A percentile compares a stretch with the other conserved stretches of the same genome.
These are phyloP conservation scores for Dentipellis fragilis DNA, from an alignment of 768 basidiomycete genomes.

Conservation along the genomic window DNA sequence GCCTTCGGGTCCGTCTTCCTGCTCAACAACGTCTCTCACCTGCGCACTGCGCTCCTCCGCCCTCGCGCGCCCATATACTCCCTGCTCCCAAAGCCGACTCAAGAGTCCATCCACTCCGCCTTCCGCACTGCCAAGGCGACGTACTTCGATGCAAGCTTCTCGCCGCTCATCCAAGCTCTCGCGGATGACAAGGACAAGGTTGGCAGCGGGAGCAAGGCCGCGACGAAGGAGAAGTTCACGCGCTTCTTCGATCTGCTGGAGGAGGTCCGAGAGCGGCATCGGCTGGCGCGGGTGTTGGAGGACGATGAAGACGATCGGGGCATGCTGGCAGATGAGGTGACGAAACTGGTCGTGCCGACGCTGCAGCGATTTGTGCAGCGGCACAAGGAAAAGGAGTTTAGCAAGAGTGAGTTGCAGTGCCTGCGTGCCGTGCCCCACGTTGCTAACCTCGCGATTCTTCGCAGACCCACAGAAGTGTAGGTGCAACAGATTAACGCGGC, in stretches of 20 bases:
- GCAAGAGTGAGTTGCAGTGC: constrained; percentile 50
- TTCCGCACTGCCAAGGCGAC: constrained; percentile 76
- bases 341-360: constrained; percentile 66
- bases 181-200: constrained; percentile 37
- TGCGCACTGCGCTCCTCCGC: constrained; percentile 49
- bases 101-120: constrained; percentile 54
- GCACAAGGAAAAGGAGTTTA: constrained; percentile 73
- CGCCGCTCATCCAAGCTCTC: constrained; percentile 59
- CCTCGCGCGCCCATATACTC: constrained; percentile 37
- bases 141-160: constrained; percentile 79
- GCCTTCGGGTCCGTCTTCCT: constrained; percentile 69
- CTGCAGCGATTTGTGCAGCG: constrained; percentile 68
- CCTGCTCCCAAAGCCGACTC: constrained; percentile 50
- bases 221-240: constrained; percentile 75
- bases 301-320: constrained; percentile 55
- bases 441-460: neutral
- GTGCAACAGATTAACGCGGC: too few relatives aligned
- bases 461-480: too few relatives aligned
- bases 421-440: neutral
- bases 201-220: constrained; percentile 31
- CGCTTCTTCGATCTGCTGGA: constrained; percentile 75
- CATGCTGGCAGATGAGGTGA: constrained; percentile 60
- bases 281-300: constrained; percentile 55
- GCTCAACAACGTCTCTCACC: constrained; percentile 69
- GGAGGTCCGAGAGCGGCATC: constrained; percentile 70